Conservation (phyloP, 2,329 filamentous ascomycete species). For the Fusarium avenaceum region DNA sequence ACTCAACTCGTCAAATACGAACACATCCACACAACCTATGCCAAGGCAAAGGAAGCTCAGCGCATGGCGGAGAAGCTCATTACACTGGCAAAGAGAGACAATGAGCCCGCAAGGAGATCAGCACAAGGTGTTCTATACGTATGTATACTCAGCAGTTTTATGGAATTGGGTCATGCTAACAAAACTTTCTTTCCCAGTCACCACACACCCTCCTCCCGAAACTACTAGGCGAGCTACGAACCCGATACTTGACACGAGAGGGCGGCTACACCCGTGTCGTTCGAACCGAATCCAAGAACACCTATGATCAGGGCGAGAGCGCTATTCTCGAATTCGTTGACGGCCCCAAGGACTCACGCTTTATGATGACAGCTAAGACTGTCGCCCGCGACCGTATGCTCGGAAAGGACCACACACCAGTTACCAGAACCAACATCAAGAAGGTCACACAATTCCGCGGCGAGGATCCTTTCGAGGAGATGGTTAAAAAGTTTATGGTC, state of each 20-base stretch:
- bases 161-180: slow-evolving; percentile 23
- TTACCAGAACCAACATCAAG: slow-evolving; percentile 82
- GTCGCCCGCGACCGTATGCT: slow-evolving; percentile 74
- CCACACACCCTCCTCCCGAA: slow-evolving; percentile 81
- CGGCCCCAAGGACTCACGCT: slow-evolving; percentile 92
- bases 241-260: slow-evolving; percentile 82
- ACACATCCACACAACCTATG: slow-evolving; percentile 93
- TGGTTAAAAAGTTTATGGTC: slow-evolving; percentile 64
- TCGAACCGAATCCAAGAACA: slow-evolving; percentile 88
- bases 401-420: slow-evolving; percentile 72
- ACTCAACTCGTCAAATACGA: slow-evolving; percentile 95
- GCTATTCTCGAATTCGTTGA: slow-evolving; percentile 97
- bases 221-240: slow-evolving; percentile 84
- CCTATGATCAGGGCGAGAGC: slow-evolving; percentile 85
- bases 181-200: slow-evolving; percentile 61
- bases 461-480: slow-evolving; percentile 74
- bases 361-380: slow-evolving; percentile 90
- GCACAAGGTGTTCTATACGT: slow-evolving; percentile 91
- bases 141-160: slow-evolving; percentile 55
- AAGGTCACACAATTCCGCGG: slow-evolving; percentile 89
- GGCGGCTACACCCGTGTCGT: slow-evolving; percentile 97
- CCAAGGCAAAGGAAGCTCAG: slow-evolving; percentile 98
- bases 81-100: slow-evolving; percentile 93
- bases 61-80: slow-evolving; percentile 93
- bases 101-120: slow-evolving; percentile 79